phyloP scores from a whole-genome alignment of 2,329 filamentous ascomycete species.

The Aspergillus versicolor region DNA sequence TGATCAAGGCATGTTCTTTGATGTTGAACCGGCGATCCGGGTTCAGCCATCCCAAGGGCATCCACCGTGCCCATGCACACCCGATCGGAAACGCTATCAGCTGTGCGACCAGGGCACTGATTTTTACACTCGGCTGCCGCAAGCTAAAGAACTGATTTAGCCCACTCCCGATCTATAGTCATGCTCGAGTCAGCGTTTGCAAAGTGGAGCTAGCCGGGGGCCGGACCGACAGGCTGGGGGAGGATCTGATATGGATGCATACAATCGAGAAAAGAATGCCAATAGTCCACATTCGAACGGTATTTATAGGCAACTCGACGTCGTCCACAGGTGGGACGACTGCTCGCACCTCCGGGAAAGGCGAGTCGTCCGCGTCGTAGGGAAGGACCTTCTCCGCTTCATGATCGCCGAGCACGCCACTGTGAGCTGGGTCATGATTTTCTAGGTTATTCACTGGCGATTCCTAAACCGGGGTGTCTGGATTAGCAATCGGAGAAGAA shows the following conservation, averaged over 20 bases:
- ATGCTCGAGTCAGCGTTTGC: background rate
- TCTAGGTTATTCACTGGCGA: constrained; percentile 8
- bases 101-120: constrained; percentile 41
- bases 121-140: constrained; percentile 40
- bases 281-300: constrained; percentile 39
- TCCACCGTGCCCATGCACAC: constrained; percentile 38
- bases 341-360: constrained; percentile 40
- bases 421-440: background rate
- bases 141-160: constrained; percentile 42
- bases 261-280: constrained; percentile 40
- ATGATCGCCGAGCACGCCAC: constrained; percentile 29
- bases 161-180: constrained; percentile 33
- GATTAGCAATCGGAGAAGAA: background rate
- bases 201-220: background rate
- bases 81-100: constrained; percentile 48
- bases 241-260: constrained; percentile 12
- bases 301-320: constrained; percentile 31
- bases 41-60: constrained; percentile 42
- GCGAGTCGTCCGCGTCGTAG: constrained; percentile 39
- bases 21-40: constrained; percentile 42
- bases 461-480: constrained; percentile 12
- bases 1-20: constrained; percentile 45
- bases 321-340: constrained; percentile 36
- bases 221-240: background rate
- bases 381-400: constrained; percentile 34